Evolutionary conservation across 495 filamentous ascomycete species (phyloP), one percentile per base, ranked within the genome.

Genomic region (Aspergillus kassunensis): DNA sequence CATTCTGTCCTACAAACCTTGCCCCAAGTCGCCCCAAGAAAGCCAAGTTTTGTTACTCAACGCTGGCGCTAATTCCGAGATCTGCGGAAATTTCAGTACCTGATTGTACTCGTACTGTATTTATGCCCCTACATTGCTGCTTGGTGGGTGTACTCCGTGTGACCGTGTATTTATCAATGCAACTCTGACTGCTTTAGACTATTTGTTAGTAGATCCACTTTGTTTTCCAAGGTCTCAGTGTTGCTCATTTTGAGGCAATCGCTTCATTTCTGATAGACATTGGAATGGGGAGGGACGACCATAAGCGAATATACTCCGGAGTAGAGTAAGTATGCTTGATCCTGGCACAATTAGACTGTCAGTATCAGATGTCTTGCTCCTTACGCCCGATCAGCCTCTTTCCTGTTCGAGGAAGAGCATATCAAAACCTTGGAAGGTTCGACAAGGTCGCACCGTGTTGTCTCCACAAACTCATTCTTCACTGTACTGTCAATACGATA

Each of bases 401-500:
- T 12, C 34, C 34, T 36, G 7, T 27, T 39, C 4, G 11, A 30
- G 34, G 20, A 49, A 27, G 29, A 49, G 34, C 21, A 39, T 29
- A 36, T 23, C 19, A 37, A 36, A 13, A 23, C 40, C 40, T 20
- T 19, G 40, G 16, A 43, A 43, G 40, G 37, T 41, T n/a, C n/a
- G n/a, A n/a, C n/a, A n/a, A n/a, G 20, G 36, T 34, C 15, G 34
- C n/a, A 37, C n/a, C 19, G 21, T 45, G 46, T 24, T 15, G 39
- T 50, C 36, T 31, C 53, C 53, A 55, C 46, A 50, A 40, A 13
- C 40, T 29, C 45, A 49, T 37, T 36, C 39, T 41, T 8, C 37
- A n/a, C 29, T 15, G 30, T 27, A 19, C 6, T 11, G 49, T 49
- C 53, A 51, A 43, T 56, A 59, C 58, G 33, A 54, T 63, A 69